Percentiles rank a stretch among this genome's conserved stretches.
phyloP scores from a whole-genome alignment of 1,139 yeast genomes.

The Lodderomyces pseudojiufengensis region DNA sequence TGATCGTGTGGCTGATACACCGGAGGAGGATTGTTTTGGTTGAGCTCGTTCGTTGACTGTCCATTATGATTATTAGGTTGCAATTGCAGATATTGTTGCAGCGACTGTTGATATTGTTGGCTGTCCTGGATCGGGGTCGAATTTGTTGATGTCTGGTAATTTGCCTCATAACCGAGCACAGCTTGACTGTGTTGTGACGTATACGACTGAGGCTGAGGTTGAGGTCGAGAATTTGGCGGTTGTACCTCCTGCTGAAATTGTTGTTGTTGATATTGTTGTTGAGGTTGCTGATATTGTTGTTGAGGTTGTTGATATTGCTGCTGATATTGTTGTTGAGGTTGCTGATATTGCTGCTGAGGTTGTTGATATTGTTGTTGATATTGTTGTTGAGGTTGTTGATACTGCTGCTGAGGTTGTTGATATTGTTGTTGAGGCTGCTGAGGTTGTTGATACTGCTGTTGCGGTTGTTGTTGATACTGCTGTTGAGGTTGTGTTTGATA shows the following conservation, averaged over 20 bases:
- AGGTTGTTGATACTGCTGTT: constrained; percentile 5
- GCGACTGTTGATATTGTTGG: constrained; percentile 6
- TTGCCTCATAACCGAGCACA: not conserved
- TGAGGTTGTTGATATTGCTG: constrained; percentile 11
- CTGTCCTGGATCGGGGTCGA: not conserved
- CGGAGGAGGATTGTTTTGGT: constrained; percentile 5
- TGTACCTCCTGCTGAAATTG: constrained; percentile 10
- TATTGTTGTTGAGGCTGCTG: constrained; percentile 11
- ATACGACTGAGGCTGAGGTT: constrained; percentile 1
- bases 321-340: constrained; percentile 8
- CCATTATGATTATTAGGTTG: constrained; percentile 6
- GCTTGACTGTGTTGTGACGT: not conserved
- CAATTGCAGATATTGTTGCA: constrained; percentile 7
- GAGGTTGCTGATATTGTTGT: constrained; percentile 9
- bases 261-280: constrained; percentile 9
- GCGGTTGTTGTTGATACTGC: constrained; percentile 8
- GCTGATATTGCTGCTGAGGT: constrained; percentile 12
- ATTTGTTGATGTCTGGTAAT: not conserved
- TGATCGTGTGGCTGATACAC: constrained; percentile 9
- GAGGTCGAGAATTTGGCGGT: constrained; percentile 1
- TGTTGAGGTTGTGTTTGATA: constrained; percentile 7
- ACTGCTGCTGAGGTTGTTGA: constrained; percentile 8
- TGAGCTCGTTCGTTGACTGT: constrained; percentile 4
- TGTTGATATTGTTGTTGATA: constrained; percentile 10
- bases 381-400: constrained; percentile 7